These are phyloP conservation scores for Miscanthus lutarioriparius DNA, from an alignment of 176 grass and related monocot genomes.

Conservation along the genomic window DNA sequence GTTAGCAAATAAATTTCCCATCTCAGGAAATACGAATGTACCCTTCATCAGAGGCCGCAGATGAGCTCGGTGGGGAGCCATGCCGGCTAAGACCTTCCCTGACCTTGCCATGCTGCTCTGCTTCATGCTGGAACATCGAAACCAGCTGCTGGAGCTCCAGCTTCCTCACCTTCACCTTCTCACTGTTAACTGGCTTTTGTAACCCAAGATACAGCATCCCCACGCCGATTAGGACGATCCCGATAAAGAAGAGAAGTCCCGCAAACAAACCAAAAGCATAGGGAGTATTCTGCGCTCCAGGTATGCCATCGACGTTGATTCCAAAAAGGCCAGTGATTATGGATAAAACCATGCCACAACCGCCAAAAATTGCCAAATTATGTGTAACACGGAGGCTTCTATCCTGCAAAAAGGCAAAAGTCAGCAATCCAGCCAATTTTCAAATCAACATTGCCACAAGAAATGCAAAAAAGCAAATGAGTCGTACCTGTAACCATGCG, in stretches of 20 bases:
- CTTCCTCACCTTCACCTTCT: constrained; percentile 84
- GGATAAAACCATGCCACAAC: constrained; percentile 75
- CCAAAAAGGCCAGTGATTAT: constrained; percentile 94
- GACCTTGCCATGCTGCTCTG: constrained; percentile 86
- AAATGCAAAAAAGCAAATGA: constrained; percentile 11
- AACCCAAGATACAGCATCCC: constrained; percentile 91
- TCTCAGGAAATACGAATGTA: constrained; percentile 64
- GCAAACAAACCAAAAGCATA: constrained; percentile 86
- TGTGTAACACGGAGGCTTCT: constrained; percentile 90
- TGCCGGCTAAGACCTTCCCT: constrained; percentile 64
- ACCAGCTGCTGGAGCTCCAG: constrained; percentile 90
- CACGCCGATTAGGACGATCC: constrained; percentile 53
- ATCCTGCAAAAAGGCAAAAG: constrained; percentile 47
- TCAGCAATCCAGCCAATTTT: not conserved
- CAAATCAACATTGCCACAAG: not conserved
- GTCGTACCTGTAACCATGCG: constrained; percentile 85
- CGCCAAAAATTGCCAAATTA: constrained; percentile 90
- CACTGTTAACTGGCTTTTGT: constrained; percentile 70
- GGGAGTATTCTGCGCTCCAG: constrained; percentile 76
- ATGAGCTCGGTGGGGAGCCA: constrained; percentile 18
- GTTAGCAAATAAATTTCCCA: not conserved
- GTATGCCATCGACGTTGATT: constrained; percentile 96
- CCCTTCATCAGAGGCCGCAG: constrained; percentile 42
- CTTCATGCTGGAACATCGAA: constrained; percentile 89
- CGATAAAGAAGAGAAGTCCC: constrained; percentile 63